Evolutionary conservation across 2,329 filamentous ascomycete species (phyloP), one percentile per base, ranked within the genome.

Genomic region (Beauveria brongniartii): DNA sequence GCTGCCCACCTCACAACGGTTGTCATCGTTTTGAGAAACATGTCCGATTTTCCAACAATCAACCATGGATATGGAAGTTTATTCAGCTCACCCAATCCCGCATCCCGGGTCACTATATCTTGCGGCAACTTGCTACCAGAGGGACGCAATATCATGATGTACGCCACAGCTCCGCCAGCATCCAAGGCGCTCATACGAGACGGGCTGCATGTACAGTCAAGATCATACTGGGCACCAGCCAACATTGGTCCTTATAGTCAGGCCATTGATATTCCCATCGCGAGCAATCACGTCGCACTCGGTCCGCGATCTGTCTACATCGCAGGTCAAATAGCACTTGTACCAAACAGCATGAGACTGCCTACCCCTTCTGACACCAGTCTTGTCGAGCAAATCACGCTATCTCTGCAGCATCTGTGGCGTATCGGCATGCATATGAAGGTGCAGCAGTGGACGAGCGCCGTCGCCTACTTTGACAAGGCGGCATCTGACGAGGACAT

Each of bases 241-340:
- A 97, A 97, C 69, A 97, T 99, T 59, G 94, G 94, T 0, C 94
- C 94, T 0, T 97, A 97, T 73, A 97, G 92, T 61, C 94, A 99
- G 75, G 91, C 92, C 4, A 85, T 94, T 55, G 79, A 82, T 2
- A 75, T 84, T 12, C 74, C 71, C 3, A 59, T 74, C 14, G 67
- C 67, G 18, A 58, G 61, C 14, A 54, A 57, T 8, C 41, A 57
- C 5, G 59, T 63, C 18, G 53, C 58, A n/a, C 64, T 63, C 5
- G 67, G 69, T 1, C 63, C 73, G 2, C 70, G 74, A 43, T 63
- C 74, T 1, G 74, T 93, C 18, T 86, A 86, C 59, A 80, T 97
- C 41, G 92, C 94, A 0, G 94, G 94, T 0, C 94, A 97, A 73
- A 97, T 99, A 55, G 91, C 93, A 1, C 81, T 99, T 3, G 75